Conservation (phyloP, 495 filamentous ascomycete species). For the Lasiosphaeria miniovina region DNA sequence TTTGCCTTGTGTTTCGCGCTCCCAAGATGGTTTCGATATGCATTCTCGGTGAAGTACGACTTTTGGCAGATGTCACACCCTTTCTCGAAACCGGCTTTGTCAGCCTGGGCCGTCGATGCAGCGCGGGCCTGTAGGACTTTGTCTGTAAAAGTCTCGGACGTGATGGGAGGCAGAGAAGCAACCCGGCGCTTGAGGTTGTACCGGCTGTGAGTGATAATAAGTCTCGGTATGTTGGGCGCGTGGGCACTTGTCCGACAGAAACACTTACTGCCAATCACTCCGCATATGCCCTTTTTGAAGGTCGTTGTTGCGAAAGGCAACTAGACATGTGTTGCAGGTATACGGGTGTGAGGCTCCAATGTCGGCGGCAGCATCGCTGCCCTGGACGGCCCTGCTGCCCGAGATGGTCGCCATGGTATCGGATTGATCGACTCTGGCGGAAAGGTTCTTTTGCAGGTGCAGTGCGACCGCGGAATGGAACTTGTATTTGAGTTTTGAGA, state of each 20-base stretch:
- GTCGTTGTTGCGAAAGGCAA: conserved; percentile 90
- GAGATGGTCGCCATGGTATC: conserved; percentile 54
- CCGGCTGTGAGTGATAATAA: conserved; percentile 53
- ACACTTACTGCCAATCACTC: conserved; percentile 93
- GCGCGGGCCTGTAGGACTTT: conserved; percentile 94
- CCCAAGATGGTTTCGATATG: conserved; percentile 86
- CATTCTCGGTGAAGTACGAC: conserved; percentile 93
- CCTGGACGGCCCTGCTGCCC: conserved; percentile 36
- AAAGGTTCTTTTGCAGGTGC: neutral
- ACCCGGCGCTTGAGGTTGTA: conserved; percentile 98
- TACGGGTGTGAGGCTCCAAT: conserved; percentile 68
- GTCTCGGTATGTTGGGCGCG: neutral
- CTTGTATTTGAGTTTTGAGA: neutral
- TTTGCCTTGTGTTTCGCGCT: conserved; percentile 87
- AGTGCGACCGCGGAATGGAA: neutral
- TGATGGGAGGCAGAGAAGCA: conserved; percentile 84
- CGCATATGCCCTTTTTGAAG: conserved; percentile 96
- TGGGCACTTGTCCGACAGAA: neutral
- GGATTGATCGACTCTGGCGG: conserved; percentile 1
- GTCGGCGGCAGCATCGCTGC: conserved; percentile 31
- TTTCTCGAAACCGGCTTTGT: conserved; percentile 86
- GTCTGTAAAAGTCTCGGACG: conserved; percentile 90
- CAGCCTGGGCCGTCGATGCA: conserved; percentile 73
- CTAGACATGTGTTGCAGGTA: conserved; percentile 96
- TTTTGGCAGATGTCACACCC: conserved; percentile 80